Percentiles rank a stretch among this genome's conserved stretches.
Conservation (phyloP, 371 early-diverging fungal genomes). For the Globomyces sp. region DNA sequence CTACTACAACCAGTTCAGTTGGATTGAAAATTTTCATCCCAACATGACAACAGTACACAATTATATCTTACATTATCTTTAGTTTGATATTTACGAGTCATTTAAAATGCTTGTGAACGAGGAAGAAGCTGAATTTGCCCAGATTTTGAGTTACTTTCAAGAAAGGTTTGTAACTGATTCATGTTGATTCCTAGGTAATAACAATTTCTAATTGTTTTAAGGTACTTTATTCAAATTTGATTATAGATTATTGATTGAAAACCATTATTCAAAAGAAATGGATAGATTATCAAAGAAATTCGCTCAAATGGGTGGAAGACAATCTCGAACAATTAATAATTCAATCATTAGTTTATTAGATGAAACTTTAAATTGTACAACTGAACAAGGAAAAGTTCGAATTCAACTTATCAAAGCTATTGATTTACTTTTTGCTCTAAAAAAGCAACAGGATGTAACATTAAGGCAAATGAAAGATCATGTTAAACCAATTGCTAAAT, state of each 20-base stretch:
- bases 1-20: no score
- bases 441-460: conserved; percentile 6
- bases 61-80: no score
- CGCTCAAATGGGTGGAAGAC: neutral
- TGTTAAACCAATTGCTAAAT: neutral
- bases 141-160: neutral
- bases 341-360: no score
- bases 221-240: no score
- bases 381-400: no score
- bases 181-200: no score
- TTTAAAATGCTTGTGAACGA: neutral
- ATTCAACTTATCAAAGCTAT: no score
- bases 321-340: no score
- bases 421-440: neutral
- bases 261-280: conserved; percentile 12
- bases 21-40: no score
- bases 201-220: no score
- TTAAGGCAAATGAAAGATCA: conserved; percentile 8
- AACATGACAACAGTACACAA: no score
- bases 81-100: conserved; percentile 15
- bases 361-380: no score
- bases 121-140: neutral
- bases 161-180: neutral
- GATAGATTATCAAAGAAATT: conserved; percentile 11
- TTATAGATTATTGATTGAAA: conserved; percentile 4